phyloP scores from a whole-genome alignment of 2,329 filamentous ascomycete genomes.

The Scytalidium lignicola region DNA sequence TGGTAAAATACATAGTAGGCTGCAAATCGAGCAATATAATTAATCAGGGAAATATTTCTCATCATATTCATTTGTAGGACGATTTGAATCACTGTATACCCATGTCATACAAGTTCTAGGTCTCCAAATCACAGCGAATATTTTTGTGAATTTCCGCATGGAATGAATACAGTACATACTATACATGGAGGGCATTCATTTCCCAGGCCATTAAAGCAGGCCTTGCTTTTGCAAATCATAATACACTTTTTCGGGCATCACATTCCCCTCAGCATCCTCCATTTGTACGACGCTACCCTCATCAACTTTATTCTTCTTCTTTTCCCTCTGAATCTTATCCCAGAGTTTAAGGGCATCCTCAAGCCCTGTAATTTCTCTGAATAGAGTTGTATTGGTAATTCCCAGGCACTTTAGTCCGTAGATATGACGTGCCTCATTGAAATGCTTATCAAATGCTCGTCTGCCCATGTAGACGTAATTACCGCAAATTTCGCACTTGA shows the following conservation, averaged over 20 bases:
- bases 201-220: slow-evolving; percentile 48
- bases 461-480: slow-evolving; percentile 99
- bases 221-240: slow-evolving; percentile 92
- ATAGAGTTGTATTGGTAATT: slow-evolving; percentile 84
- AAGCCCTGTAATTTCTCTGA: slow-evolving; percentile 90
- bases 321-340: slow-evolving; percentile 87
- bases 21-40: too few relatives aligned
- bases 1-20: too few relatives aligned
- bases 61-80: too few relatives aligned
- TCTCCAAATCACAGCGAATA: background rate
- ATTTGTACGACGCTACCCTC: slow-evolving; percentile 91
- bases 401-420: slow-evolving; percentile 92
- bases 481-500: slow-evolving; percentile 92
- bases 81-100: too few relatives aligned
- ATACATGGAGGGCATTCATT: background rate
- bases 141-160: background rate
- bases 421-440: slow-evolving; percentile 88
- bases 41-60: too few relatives aligned
- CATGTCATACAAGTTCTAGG: background rate
- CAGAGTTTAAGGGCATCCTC: slow-evolving; percentile 83
- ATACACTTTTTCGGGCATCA: slow-evolving; percentile 99
- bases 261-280: slow-evolving; percentile 96
- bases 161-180: background rate
- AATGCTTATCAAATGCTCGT: slow-evolving; percentile 96
- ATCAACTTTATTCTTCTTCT: slow-evolving; percentile 69